Evolutionary conservation across 1,139 yeast species (phyloP), one percentile per base, ranked within the genome.

Genomic region (Blastobotrys indianensis): DNA sequence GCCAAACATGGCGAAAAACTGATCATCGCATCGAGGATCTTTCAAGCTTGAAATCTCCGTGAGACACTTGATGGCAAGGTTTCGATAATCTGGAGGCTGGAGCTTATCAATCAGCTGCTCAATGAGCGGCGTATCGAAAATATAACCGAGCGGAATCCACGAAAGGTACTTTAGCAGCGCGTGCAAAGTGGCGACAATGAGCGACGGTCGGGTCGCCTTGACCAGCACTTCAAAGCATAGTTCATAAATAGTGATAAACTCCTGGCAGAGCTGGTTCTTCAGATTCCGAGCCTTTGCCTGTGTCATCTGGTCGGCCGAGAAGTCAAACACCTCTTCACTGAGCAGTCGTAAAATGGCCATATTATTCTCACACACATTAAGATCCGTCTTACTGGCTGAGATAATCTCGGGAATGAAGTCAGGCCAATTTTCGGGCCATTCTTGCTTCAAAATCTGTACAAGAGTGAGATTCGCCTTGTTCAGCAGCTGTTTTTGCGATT

Each of bases 361-460:
- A 67, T 92, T 92, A 69, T 92, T 92, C 67, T 92, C 98, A 70
- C 98, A 94, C 42, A 92, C 96, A 59, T 88, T 90, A 66, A 85
- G 79, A 37, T 94, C 84, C 15, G 94, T 80, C 53, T 87, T 79
- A 44, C 95, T 83, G 54, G 95, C 82, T 53, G 76, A 76, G 38
- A 92, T 94, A 52, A 92, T 78, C 64, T 94, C 98, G 11, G 97
- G 96, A 45, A 92, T 84, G 60, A 94, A 92, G 58, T 85, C 86
- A 17, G 97, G 97, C 99, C 99, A 92, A 63, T 88, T 85, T 57
- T 82, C 88, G 35, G 99, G 99, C 99, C 99, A 92, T 64, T 92
- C 99, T 67, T 94, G 97, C 63, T 92, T 92, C 61, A 92, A 77
- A 44, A 92, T 82, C 61, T 92, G 94, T 34, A 92, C 98, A 61